Conservation (phyloP, 139 green algal genomes). For the Chlamydomonas sp. region DNA sequence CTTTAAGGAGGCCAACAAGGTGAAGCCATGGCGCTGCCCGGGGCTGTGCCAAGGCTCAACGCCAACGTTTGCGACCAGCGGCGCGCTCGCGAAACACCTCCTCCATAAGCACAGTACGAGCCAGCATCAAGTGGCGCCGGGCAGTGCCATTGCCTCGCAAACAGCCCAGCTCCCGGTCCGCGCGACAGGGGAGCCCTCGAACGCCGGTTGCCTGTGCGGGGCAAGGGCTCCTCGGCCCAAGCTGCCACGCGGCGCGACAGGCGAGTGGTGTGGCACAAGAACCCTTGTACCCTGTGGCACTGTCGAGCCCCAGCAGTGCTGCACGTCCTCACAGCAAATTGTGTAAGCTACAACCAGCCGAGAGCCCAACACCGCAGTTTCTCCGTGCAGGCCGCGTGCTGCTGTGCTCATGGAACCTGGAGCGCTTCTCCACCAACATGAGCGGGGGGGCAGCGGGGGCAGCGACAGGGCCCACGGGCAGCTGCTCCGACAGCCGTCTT, state of each 20-base stretch:
- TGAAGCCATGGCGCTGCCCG: slow-evolving; percentile 1
- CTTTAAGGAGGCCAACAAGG: background rate
- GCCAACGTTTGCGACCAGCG: background rate
- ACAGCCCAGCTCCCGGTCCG: too few relatives aligned
- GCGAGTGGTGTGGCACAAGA: too few relatives aligned
- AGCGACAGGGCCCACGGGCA: too few relatives aligned
- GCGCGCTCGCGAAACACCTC: background rate
- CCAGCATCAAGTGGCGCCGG: too few relatives aligned
- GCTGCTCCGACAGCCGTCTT: background rate
- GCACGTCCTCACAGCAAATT: background rate
- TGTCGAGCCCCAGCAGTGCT: too few relatives aligned
- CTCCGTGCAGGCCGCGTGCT: background rate
- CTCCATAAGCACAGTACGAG: background rate
- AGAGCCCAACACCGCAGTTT: background rate
- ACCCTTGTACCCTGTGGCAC: too few relatives aligned
- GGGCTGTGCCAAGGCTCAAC: background rate
- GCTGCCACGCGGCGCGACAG: too few relatives aligned
- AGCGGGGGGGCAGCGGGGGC: too few relatives aligned
- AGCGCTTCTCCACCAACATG: background rate
- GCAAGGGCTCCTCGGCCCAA: too few relatives aligned
- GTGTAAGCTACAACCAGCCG: background rate
- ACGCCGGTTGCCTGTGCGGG: too few relatives aligned
- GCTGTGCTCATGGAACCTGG: slow-evolving; percentile 21
- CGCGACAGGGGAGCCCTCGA: too few relatives aligned
- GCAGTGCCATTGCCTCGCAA: too few relatives aligned